phyloP scores from a whole-genome alignment of 2,329 filamentous ascomycete species.

The Triangularia setosa region DNA sequence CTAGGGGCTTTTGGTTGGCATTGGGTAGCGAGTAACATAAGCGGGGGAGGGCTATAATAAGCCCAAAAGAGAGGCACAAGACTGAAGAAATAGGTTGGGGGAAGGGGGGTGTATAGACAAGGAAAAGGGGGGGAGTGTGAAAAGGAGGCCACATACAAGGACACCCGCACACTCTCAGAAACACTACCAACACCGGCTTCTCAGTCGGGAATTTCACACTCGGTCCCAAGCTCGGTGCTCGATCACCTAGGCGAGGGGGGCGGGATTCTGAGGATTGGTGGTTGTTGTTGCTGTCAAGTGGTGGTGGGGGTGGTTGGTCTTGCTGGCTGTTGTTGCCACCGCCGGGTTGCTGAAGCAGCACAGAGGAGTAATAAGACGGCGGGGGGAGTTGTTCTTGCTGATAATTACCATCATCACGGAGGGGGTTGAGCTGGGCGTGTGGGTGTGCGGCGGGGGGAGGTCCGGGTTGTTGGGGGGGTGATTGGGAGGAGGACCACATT shows the following conservation, averaged over 20 bases:
- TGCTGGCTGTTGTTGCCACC: neutral
- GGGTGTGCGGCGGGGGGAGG: neutral
- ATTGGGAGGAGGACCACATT: neutral
- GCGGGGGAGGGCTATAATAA: neutral
- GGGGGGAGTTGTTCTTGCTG: neutral
- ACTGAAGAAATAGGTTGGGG: neutral
- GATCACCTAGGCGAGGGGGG: constrained; percentile 47
- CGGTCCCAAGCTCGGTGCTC: constrained; percentile 45
- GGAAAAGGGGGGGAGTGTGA: neutral
- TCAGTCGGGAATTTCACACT: constrained; percentile 41
- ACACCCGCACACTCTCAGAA: constrained; percentile 70
- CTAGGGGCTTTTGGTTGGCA: too few species aligned
- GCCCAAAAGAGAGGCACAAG: neutral
- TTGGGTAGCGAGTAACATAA: neutral
- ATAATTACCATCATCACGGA: neutral
- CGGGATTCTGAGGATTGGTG: neutral
- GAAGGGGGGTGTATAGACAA: neutral
- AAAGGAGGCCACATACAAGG: constrained; percentile 53
- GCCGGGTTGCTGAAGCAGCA: neutral
- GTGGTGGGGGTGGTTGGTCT: neutral
- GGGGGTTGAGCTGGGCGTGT: neutral
- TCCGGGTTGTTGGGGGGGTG: neutral
- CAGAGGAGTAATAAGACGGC: neutral
- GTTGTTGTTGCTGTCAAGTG: neutral
- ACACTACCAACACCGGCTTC: constrained; percentile 60